Evolutionary conservation across 2,329 filamentous ascomycete genomes (phyloP).

Genomic region (Fusarium duplospermum): DNA sequence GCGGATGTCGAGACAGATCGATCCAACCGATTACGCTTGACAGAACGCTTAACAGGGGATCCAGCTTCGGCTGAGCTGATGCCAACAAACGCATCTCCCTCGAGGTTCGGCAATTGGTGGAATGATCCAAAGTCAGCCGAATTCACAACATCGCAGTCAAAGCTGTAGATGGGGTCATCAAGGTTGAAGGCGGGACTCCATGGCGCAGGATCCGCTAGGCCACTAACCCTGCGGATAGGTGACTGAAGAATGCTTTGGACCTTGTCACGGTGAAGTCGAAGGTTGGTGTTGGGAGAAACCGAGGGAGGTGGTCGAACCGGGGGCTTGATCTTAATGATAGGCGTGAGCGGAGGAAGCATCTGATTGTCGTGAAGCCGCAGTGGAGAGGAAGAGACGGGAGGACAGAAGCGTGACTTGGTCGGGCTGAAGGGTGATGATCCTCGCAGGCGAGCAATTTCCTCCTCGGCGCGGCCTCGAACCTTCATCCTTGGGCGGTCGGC

Average conservation of each 20-base stretch:
- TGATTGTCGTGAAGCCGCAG: conserved; percentile 69
- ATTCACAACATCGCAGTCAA: conserved; percentile 62
- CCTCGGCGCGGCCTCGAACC: conserved; percentile 85
- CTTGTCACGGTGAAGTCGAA: conserved; percentile 86
- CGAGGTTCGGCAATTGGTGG: conserved; percentile 51
- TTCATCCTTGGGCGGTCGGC: conserved; percentile 84
- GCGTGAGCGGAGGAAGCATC: conserved; percentile 82
- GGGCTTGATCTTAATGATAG: conserved; percentile 82
- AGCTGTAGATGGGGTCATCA: conserved; percentile 65
- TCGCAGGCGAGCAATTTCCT: conserved; percentile 92
- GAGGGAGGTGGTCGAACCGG: conserved; percentile 71
- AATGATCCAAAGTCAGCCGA: conserved; percentile 74
- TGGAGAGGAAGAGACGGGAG: conserved; percentile 75
- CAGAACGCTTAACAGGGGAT: conserved; percentile 75
- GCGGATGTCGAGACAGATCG: conserved; percentile 72
- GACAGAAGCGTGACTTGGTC: conserved; percentile 71
- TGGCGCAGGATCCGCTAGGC: conserved; percentile 61
- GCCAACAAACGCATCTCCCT: conserved; percentile 48
- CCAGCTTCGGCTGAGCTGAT: conserved; percentile 64
- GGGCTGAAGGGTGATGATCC: conserved; percentile 95
- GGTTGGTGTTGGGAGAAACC: conserved; percentile 91
- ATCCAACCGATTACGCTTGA: conserved; percentile 70
- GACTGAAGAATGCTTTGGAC: conserved; percentile 86
- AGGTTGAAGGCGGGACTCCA: conserved; percentile 77
- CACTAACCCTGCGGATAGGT: conserved; percentile 66